Evolutionary conservation across 2,329 filamentous ascomycete species (phyloP).

Genomic region (Bertia moriformis): DNA sequence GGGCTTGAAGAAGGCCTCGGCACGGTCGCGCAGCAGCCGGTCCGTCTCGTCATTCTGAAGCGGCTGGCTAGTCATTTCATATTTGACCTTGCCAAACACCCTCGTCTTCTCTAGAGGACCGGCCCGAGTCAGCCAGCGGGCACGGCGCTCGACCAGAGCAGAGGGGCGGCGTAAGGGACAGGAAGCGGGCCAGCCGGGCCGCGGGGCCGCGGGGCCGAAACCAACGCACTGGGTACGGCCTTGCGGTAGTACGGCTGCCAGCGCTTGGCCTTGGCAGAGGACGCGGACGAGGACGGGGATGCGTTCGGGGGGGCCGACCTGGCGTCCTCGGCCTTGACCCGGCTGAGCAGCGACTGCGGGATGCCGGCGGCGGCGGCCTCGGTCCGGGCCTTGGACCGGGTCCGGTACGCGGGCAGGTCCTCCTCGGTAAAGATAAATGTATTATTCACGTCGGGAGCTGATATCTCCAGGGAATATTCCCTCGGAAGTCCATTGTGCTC

Average conservation of each 20-base stretch:
- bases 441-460: slow-evolving; percentile 56
- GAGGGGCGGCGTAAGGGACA: background rate
- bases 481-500: slow-evolving; percentile 67
- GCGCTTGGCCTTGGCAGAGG: slow-evolving; percentile 19
- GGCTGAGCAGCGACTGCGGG: slow-evolving; percentile 36
- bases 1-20: slow-evolving; percentile 43
- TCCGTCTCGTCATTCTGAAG: slow-evolving; percentile 59
- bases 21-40: slow-evolving; percentile 40
- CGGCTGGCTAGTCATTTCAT: slow-evolving; percentile 64
- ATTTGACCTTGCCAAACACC: slow-evolving; percentile 56
- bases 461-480: slow-evolving; percentile 71
- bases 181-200: slow-evolving; percentile 2
- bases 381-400: slow-evolving; percentile 37
- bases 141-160: too few relatives aligned
- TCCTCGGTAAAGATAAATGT: slow-evolving; percentile 90
- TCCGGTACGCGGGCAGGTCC: slow-evolving; percentile 66
- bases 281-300: slow-evolving; percentile 18
- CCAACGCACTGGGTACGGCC: slow-evolving; percentile 61
- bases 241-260: slow-evolving; percentile 53
- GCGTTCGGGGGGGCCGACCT: slow-evolving; percentile 25
- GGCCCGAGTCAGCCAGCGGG: too few relatives aligned
- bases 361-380: slow-evolving; percentile 43
- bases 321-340: slow-evolving; percentile 25
- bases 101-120: slow-evolving; percentile 74
- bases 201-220: slow-evolving; percentile 1